Base-by-base conservation (phyloP, 1,284 basidiomycete species). In the Pisolithus thermaeus region DNA sequence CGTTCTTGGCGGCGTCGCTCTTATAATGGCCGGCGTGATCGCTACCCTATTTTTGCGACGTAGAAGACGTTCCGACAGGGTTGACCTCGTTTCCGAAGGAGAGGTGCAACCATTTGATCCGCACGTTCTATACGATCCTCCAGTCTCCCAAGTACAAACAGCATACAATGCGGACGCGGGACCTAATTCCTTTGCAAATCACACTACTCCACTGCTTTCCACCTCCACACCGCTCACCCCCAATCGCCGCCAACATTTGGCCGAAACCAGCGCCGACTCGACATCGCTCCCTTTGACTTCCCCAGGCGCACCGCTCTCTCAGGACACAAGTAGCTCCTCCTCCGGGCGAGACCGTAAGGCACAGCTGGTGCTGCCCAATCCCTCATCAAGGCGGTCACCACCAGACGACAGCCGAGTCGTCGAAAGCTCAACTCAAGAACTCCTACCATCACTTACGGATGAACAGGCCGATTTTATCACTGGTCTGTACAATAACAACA, bases 391-490 rank as follows among this genome's bases (percentile, higher is more conserved):
- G 7, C 16, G 46, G 22, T 8, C 28, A 16, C 41, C 40, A 12
- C 11, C 42, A 18, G 43, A 40, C 36, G 18, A 23, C 11, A 18
- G n/a, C 1, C 43, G 25, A 28, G 43, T 25, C 3, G 7, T 44
- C 6, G 38, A 43, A 4, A 30, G 2, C 25, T 20, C 40, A 7
- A 42, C 30, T 2, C 56, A 42, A 20, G 53, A 48, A n/a, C 11
- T 32, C 28, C 46, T 54, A 12, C 56, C 49, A 4, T 37, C 48
- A 28, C 51, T 59, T 30, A 64, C 55, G 7, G 61, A 63, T 43
- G 55, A 58, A 46, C 61, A 57, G 23, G 54, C 56, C 5, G 61
- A 57, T 54, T 61, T 61, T 38, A 56, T 59, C 42, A 56, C 56
- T 32, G 52, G 46, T 35, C 40, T 53, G 18, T 40, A 54, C 40